Base-by-base conservation (phyloP, 2,329 filamentous ascomycete genomes). In the Hymenoscyphus linearis region DNA sequence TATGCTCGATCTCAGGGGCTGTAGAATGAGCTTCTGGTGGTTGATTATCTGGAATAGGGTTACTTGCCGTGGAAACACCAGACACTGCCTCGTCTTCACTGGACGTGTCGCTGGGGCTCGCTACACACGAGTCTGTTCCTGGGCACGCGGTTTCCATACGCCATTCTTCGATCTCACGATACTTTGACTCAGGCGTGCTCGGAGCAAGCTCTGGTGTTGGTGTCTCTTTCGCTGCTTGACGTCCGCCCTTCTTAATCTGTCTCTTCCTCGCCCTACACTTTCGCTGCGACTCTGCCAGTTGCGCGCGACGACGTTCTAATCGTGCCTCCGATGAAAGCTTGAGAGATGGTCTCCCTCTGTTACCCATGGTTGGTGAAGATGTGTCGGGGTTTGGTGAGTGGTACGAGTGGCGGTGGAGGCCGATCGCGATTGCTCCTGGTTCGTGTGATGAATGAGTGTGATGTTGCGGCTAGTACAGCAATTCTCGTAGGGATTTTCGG, bases 51-150 rank as follows among this genome's bases (percentile, higher is more conserved):
- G 27, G 44, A 58, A 44, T 27, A 58, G 56, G 34, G 27, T 52
- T 44, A 58, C 56, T 58, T 58, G 56, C 56, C 56, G 56, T 44
- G 52, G 56, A 40, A 58, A 52, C 44, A 25, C 40, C 31, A 44
- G 56, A 58, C 56, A 58, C 56, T 52, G 26, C 26, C 9, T 52
- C 56, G 31, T 27, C 40, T 22, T 52, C 44, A 37, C 31, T 27
- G 7, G 40, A 27, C 37, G 56, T 58, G 56, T 58, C 56, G 27
- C 16, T 31, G 18, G 40, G 56, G 44, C 22, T 44, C 31, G 50
- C 18, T 22, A 37, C n/a, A 3, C 22, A 44, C n/a, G n/a, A 50
- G 16, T 44, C 25, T 22, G 18, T 44, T 31, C 31, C 40, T 18
- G 27, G 26, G 9, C 13, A 27, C 10, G 25, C 44, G 14, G 10